Evolutionary conservation across 345 rosid species (phyloP).

Genomic region (Microcos paniculata): DNA sequence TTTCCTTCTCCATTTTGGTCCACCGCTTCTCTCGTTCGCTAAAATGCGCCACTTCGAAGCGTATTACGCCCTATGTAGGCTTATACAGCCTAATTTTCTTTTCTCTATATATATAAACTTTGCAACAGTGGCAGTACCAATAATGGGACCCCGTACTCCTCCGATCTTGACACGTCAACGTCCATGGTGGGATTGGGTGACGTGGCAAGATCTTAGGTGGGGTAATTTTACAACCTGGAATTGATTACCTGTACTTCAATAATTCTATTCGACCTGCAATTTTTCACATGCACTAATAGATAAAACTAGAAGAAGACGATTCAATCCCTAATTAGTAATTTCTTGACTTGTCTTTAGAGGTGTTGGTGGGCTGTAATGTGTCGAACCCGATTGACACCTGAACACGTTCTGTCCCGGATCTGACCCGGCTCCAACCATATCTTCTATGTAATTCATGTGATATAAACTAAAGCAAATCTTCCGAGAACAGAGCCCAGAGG

Average conservation of each 20-base stretch:
- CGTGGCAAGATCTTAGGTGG: slow-evolving; percentile 9
- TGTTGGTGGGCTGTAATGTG: too few relatives aligned
- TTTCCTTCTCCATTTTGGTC: background rate
- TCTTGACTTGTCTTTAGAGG: too few relatives aligned
- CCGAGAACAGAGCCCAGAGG: too few relatives aligned
- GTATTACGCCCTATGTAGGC: background rate
- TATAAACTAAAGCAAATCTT: background rate
- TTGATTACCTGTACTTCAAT: background rate
- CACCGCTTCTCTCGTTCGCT: background rate
- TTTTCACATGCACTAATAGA: background rate
- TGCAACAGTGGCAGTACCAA: background rate
- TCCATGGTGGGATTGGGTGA: background rate
- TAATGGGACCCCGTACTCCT: background rate
- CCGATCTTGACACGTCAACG: slow-evolving; percentile 4
- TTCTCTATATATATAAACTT: background rate
- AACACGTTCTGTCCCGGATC: too few relatives aligned
- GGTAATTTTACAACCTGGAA: slow-evolving; percentile 1
- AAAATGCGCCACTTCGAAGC: background rate
- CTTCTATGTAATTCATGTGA: too few relatives aligned
- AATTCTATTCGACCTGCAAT: background rate
- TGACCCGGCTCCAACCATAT: too few relatives aligned
- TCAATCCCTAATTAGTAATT: too few relatives aligned
- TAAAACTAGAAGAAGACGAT: too few relatives aligned
- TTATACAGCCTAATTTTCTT: background rate
- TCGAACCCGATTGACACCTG: too few relatives aligned